These are phyloP conservation scores for Agrocybe chaxingu DNA, from an alignment of 768 basidiomycete species.

Conservation along the genomic window DNA sequence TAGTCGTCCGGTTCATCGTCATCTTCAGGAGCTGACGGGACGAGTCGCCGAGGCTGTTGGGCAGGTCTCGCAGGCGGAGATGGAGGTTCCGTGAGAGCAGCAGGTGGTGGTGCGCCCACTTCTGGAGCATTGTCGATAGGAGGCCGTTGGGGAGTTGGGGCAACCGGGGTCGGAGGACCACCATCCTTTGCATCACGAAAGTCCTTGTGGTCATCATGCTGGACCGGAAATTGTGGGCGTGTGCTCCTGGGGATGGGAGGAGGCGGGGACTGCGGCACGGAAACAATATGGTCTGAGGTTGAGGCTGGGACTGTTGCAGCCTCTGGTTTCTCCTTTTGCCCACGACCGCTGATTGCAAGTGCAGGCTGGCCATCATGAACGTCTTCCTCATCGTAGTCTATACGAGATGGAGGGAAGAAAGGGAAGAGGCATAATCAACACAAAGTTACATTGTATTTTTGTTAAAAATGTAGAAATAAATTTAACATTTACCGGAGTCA, in stretches of 20 bases:
- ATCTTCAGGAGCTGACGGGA: constrained; percentile 23
- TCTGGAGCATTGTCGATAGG: neutral
- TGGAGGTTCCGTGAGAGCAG: constrained; percentile 1
- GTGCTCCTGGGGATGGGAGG: neutral
- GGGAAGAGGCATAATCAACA: constrained; percentile 24
- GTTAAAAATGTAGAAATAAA: constrained; percentile 14
- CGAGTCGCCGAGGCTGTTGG: constrained; percentile 22
- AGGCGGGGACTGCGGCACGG: constrained; percentile 4
- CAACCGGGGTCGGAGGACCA: neutral
- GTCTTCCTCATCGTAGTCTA: constrained; percentile 17
- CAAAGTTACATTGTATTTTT: constrained; percentile 17
- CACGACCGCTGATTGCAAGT: constrained; percentile 4
- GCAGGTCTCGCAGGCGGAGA: constrained; percentile 13
- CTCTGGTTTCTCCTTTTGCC: constrained; percentile 8
- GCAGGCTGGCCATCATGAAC: constrained; percentile 12
- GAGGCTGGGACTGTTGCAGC: neutral
- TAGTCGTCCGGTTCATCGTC: constrained; percentile 13
- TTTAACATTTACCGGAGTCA: constrained; percentile 33
- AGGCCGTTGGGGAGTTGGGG: neutral
- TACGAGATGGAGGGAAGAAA: constrained; percentile 7
- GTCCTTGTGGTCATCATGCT: constrained; percentile 9
- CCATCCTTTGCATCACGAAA: constrained; percentile 7
- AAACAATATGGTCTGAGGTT: neutral
- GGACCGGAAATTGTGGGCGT: constrained; percentile 8
- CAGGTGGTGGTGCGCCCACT: neutral